Conservation (phyloP, 2,329 filamentous ascomycete species). For the Talaromyces piceae region DNA sequence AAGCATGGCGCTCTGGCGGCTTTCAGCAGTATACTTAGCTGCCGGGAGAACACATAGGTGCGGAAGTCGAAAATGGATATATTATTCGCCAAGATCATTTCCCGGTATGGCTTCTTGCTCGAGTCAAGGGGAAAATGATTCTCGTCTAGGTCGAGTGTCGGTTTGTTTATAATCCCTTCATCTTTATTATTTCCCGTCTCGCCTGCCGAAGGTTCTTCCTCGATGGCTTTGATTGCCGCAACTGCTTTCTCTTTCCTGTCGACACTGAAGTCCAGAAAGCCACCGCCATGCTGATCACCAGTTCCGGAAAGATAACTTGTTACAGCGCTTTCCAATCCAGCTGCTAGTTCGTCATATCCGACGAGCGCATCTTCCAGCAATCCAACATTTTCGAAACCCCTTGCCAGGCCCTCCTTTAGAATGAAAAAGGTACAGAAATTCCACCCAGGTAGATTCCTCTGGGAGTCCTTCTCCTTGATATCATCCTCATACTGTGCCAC, state of each 20-base stretch:
- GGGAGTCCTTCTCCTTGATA: conserved; percentile 85
- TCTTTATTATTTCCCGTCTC: conserved; percentile 11
- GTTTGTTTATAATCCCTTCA: conserved; percentile 24
- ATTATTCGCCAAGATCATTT: conserved; percentile 86
- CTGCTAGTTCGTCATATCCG: conserved; percentile 87
- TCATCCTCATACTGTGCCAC: conserved; percentile 96
- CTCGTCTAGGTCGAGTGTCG: conserved; percentile 21
- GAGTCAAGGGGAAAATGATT: conserved; percentile 39
- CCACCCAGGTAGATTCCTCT: conserved; percentile 84
- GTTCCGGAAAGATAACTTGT: conserved; percentile 61
- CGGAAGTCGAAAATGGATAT: conserved; percentile 95
- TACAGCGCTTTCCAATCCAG: conserved; percentile 76
- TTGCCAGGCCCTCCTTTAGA: conserved; percentile 85
- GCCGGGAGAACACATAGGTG: conserved; percentile 85
- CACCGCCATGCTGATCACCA: conserved; percentile 60
- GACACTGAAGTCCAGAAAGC: conserved; percentile 64
- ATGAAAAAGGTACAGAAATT: conserved; percentile 99
- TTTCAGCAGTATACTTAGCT: conserved; percentile 72
- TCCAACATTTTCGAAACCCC: conserved; percentile 92
- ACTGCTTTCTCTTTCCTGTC: conserved; percentile 59
- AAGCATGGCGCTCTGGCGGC: conserved; percentile 58
- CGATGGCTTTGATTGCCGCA: conserved; percentile 40
- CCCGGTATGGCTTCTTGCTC: conserved; percentile 73
- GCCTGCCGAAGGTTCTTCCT: background rate
- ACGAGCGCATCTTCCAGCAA: conserved; percentile 91